Evolutionary conservation across 129 eudicot genomes (phyloP).

Genomic region (Calendula officinalis): DNA sequence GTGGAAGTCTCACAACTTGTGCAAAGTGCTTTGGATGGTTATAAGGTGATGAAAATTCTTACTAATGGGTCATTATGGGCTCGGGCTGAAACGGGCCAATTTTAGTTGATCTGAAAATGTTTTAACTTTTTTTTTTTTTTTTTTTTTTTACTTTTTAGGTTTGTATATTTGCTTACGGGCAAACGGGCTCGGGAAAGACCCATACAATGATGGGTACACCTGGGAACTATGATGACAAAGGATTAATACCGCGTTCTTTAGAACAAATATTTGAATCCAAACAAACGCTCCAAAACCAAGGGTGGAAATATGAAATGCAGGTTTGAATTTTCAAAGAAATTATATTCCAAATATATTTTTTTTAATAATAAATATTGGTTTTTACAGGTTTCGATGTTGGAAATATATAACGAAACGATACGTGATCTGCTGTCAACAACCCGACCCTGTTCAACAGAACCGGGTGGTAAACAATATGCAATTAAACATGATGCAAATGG

Average conservation of each 20-base stretch:
- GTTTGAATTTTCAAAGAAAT: slow-evolving; percentile 30
- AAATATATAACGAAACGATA: slow-evolving; percentile 89
- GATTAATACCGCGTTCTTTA: slow-evolving; percentile 86
- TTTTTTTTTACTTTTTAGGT: slow-evolving; percentile 48
- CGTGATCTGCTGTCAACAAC: slow-evolving; percentile 76
- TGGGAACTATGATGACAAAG: slow-evolving; percentile 58
- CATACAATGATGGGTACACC: slow-evolving; percentile 99
- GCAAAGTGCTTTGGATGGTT: slow-evolving; percentile 98
- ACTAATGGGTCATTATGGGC: background rate
- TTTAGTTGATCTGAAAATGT: background rate
- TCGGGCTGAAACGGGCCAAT: background rate
- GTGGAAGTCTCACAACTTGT: slow-evolving; percentile 94
- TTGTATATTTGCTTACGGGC: slow-evolving; percentile 96
- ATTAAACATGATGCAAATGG: slow-evolving; percentile 93
- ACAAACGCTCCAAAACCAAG: slow-evolving; percentile 74
- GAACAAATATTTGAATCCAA: slow-evolving; percentile 87
- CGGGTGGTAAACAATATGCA: slow-evolving; percentile 60
- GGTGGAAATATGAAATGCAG: slow-evolving; percentile 99
- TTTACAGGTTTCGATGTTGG: slow-evolving; percentile 88
- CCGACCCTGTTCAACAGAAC: slow-evolving; percentile 44
- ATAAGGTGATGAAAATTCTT: slow-evolving; percentile 56
- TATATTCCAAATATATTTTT: background rate
- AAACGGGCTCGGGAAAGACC: slow-evolving; percentile 97
- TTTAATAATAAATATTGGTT: background rate
- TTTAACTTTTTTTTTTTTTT: background rate